Base-by-base conservation (phyloP, 2,329 filamentous ascomycete species). In the Aureobasidium uvarum region DNA sequence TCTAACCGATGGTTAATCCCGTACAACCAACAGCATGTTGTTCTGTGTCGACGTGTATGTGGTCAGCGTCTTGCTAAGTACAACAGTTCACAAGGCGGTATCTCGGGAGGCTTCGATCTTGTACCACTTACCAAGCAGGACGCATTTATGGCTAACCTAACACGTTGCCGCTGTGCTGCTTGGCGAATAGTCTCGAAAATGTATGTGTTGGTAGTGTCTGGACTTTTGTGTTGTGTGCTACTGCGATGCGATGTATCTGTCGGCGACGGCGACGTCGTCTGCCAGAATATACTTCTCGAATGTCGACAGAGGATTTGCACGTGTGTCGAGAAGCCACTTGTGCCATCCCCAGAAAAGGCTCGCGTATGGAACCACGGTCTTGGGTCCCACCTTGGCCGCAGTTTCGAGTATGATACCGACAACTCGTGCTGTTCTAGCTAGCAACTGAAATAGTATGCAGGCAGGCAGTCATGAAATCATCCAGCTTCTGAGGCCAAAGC, bases 301-400 rank as follows among this genome's bases (percentile, higher is more conserved):
- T 41, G 33, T 50, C 20, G 36, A 58, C 18, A 28, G 54, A 10
- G 43, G 54, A 23, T 38, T 45, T 36, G 50, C 55, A 58, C 56
- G 58, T 62, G 58, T 51, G 33, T 36, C 33, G 2, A 41, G 11
- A 62, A 62, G 58, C 58, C 58, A 62, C 45, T 38, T 23, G 56
- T n/a, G 43, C 31, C 58, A 51, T 50, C 58, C 58, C 58, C 45
- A 50, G 33, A 16, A 62, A 60, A 60, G 14, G n/a, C 28, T 60
- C 56, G 56, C 45, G 43, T 39, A 51, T 48, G 43, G 58, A 62
- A 50, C 58, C 58, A 51, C 23, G 45, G 58, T 36, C 33, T 31
- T 23, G 58, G 58, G 58, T 62, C 58, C 45, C 33, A 31, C 31
- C 33, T 62, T 31, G 16, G 33, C 23, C 41, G 41, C 41, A 36